Conservation (phyloP, 805 yeast genomes). For the Sugiyamaella lignohabitans region DNA sequence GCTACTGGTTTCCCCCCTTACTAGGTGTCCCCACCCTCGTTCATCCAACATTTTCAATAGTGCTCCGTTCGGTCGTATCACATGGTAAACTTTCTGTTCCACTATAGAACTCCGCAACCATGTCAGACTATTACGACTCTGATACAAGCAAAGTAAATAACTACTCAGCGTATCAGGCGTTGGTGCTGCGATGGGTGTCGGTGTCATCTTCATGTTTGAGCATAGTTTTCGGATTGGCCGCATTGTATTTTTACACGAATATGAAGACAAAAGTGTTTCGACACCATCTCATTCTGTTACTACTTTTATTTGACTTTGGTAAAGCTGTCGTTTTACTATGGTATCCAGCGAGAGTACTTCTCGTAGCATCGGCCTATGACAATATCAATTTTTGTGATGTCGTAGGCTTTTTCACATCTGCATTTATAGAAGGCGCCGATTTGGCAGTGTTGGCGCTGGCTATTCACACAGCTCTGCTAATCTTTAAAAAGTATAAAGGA, state of each 20-base stretch:
- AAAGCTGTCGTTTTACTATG: constrained; percentile 64
- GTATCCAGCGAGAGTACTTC: constrained; percentile 56
- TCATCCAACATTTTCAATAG: too few relatives aligned
- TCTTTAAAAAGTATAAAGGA: constrained; percentile 46
- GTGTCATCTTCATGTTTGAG: constrained; percentile 46
- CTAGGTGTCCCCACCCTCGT: too few relatives aligned
- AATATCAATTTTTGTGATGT: constrained; percentile 50
- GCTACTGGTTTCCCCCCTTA: too few relatives aligned
- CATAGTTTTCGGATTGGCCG: constrained; percentile 47
- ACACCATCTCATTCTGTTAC: constrained; percentile 49
- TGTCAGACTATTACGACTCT: constrained; percentile 6
- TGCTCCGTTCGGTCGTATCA: too few relatives aligned
- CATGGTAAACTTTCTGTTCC: too few relatives aligned
- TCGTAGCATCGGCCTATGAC: constrained; percentile 40
- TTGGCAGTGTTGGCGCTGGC: constrained; percentile 77
- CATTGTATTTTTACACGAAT: constrained; percentile 47
- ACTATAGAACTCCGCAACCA: too few relatives aligned
- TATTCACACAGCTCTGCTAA: constrained; percentile 67
- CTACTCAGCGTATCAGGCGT: constrained; percentile 20
- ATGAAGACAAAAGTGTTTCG: constrained; percentile 26
- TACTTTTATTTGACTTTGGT: constrained; percentile 66
- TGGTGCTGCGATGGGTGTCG: constrained; percentile 36
- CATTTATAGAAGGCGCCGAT: constrained; percentile 81
- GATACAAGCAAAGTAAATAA: constrained; percentile 7
- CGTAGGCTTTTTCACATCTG: constrained; percentile 75